Conservation (phyloP, 116 monocot genomes). For the Phalaenopsis hybrid region DNA sequence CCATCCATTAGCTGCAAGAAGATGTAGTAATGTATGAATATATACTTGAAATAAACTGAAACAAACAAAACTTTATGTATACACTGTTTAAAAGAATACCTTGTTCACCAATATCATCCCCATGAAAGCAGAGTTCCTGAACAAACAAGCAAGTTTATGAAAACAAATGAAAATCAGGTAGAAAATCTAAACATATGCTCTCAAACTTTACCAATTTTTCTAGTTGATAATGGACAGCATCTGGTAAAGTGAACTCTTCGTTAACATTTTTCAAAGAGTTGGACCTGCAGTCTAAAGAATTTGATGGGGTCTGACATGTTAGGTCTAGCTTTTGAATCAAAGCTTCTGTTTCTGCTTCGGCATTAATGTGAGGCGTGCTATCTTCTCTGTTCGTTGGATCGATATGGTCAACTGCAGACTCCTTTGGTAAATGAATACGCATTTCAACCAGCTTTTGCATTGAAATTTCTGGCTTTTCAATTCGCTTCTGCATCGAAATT, state of each 20-base stretch:
- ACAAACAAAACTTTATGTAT: not conserved
- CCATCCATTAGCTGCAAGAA: slow-evolving; percentile 39
- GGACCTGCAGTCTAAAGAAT: not conserved
- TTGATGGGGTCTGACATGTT: not conserved
- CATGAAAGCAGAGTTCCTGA: slow-evolving; percentile 37
- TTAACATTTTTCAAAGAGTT: slow-evolving; percentile 1
- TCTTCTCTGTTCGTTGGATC: not conserved
- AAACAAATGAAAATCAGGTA: not conserved
- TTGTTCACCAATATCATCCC: slow-evolving; percentile 11
- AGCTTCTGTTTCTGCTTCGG: not conserved
- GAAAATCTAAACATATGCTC: slow-evolving; percentile 4
- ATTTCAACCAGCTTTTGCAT: not conserved
- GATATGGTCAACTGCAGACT: not conserved
- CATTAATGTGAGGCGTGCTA: not conserved
- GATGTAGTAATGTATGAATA: slow-evolving; percentile 9
- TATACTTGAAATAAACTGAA: not conserved
- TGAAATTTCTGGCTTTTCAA: not conserved
- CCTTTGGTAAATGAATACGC: not conserved
- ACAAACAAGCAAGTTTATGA: not conserved
- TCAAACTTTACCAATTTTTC: slow-evolving; percentile 22
- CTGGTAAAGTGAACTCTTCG: slow-evolving; percentile 8
- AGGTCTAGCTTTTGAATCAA: not conserved
- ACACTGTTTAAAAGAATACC: slow-evolving; percentile 13
- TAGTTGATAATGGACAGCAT: slow-evolving; percentile 16
- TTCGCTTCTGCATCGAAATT: not conserved